Conservation (phyloP, 2,329 filamentous ascomycete species). For the Myrmaecium sp. region DNA sequence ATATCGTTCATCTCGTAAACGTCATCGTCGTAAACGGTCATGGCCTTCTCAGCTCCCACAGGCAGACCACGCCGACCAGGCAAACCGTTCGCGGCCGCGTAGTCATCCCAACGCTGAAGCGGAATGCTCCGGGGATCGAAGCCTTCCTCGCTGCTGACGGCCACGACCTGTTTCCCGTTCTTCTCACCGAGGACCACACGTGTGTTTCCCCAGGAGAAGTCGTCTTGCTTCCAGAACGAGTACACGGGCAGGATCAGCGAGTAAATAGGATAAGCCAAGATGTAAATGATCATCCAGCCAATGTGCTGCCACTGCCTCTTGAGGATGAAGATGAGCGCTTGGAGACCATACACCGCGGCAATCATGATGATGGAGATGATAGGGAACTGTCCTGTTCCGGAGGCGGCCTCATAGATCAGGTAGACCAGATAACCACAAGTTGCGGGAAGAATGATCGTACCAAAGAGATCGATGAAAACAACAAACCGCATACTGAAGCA, state of each 20-base stretch:
- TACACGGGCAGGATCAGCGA: conserved; percentile 83
- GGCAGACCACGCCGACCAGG: conserved; percentile 68
- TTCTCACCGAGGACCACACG: conserved; percentile 93
- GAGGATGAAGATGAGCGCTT: conserved; percentile 89
- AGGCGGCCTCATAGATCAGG: conserved; percentile 64
- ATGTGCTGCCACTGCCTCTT: conserved; percentile 97
- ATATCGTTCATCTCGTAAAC: conserved; percentile 97
- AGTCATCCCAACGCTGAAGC: conserved; percentile 94
- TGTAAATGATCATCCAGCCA: conserved; percentile 98
- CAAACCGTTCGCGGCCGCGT: conserved; percentile 69
- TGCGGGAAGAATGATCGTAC: conserved; percentile 80
- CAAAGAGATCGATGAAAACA: conserved; percentile 84
- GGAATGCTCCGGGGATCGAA: conserved; percentile 90
- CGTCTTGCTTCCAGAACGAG: conserved; percentile 99
- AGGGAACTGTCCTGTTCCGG: conserved; percentile 57
- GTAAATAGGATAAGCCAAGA: conserved; percentile 89
- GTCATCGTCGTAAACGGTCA: conserved; percentile 50
- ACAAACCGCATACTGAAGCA: conserved; percentile 97
- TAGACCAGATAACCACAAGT: conserved; percentile 78
- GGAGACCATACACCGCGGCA: conserved; percentile 83
- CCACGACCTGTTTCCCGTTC: conserved; percentile 77
- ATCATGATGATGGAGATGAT: conserved; percentile 78
- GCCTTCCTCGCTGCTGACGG: conserved; percentile 60
- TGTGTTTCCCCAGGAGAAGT: conserved; percentile 98
- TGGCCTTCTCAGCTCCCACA: conserved; percentile 39